These are phyloP conservation scores for Trypanosoma grayi DNA, from an alignment of 208 protist species.

Conservation along the genomic window DNA sequence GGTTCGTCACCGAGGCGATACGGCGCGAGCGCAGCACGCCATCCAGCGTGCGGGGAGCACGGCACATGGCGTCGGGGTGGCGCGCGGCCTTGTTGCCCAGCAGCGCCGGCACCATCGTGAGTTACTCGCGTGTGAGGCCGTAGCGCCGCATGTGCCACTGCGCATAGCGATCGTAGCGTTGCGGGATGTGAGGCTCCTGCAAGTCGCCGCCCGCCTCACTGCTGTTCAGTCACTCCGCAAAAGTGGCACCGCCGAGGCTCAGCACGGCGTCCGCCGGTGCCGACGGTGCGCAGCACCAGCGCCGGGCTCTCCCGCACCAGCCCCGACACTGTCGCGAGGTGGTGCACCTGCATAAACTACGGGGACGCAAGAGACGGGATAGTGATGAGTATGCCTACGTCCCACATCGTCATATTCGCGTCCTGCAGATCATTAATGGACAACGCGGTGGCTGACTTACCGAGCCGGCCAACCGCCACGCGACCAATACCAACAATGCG, in stretches of 20 bases:
- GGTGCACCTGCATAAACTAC: slow-evolving; percentile 78
- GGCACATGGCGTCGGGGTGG: slow-evolving; percentile 68
- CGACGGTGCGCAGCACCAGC: slow-evolving; percentile 58
- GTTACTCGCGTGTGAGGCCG: slow-evolving; percentile 62
- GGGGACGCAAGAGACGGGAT: slow-evolving; percentile 68
- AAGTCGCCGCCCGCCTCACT: slow-evolving; percentile 41
- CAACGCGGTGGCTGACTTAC: slow-evolving; percentile 35
- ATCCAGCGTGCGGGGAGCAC: slow-evolving; percentile 37
- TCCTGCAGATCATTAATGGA: slow-evolving; percentile 39
- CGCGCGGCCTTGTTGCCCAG: slow-evolving; percentile 61
- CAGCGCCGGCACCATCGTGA: slow-evolving; percentile 73
- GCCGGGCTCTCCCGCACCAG: slow-evolving; percentile 32
- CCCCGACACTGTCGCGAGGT: slow-evolving; percentile 49
- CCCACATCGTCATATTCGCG: slow-evolving; percentile 40
- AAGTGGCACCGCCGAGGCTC: slow-evolving; percentile 13
- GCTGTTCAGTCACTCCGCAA: slow-evolving; percentile 37
- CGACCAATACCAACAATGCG: slow-evolving; percentile 58
- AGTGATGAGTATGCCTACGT: slow-evolving; percentile 72
- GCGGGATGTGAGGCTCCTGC: slow-evolving; percentile 47
- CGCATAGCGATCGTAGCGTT: slow-evolving; percentile 73
- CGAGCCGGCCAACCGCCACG: slow-evolving; percentile 49
- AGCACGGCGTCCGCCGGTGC: slow-evolving; percentile 68
- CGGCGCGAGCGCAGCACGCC: slow-evolving; percentile 38
- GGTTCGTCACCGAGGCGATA: slow-evolving; percentile 51
- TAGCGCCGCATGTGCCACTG: slow-evolving; percentile 72